Evolutionary conservation across 2,329 filamentous ascomycete genomes (phyloP).

Genomic region (Aspergillus ibericus): DNA sequence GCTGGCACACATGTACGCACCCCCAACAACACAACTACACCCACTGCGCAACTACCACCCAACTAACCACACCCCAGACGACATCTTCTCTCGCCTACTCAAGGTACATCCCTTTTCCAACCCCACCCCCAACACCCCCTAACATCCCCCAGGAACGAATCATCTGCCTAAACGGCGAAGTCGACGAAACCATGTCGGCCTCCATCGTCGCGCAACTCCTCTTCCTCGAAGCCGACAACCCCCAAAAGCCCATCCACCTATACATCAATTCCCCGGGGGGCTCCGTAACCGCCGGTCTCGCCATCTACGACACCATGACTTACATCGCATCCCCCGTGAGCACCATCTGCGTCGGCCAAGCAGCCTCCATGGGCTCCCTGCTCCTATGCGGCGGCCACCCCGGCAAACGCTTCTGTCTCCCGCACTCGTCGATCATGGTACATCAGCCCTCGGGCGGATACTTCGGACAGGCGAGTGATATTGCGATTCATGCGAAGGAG

Average conservation of each 20-base stretch:
- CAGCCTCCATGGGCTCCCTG: conserved; percentile 91
- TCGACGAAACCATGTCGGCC: conserved; percentile 88
- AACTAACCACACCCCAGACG: conserved; percentile 53
- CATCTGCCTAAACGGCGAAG: conserved; percentile 85
- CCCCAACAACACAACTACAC: background rate
- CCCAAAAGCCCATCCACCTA: conserved; percentile 90
- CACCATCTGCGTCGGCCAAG: conserved; percentile 92
- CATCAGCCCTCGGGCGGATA: conserved; percentile 87
- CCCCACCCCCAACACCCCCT: conserved; percentile 43
- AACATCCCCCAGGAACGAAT: conserved; percentile 74
- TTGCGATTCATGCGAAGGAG: conserved; percentile 95
- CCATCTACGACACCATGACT: conserved; percentile 98
- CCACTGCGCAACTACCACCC: conserved; percentile 3
- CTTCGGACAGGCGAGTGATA: conserved; percentile 70
- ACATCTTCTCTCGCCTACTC: conserved; percentile 78
- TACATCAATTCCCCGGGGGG: conserved; percentile 98
- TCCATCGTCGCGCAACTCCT: conserved; percentile 93
- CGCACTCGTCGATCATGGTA: conserved; percentile 95
- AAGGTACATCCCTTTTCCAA: conserved; percentile 55
- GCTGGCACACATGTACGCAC: conserved; percentile 73
- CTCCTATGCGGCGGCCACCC: conserved; percentile 81
- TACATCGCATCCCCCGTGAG: conserved; percentile 93
- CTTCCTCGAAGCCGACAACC: conserved; percentile 95
- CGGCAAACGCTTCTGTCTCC: conserved; percentile 82
- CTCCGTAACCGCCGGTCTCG: conserved; percentile 77